A percentile compares a stretch with the other conserved stretches of the same genome.
These are phyloP conservation scores for Chalara sp. DNA, from an alignment of 2,329 filamentous ascomycete species.

Conservation along the genomic window DNA sequence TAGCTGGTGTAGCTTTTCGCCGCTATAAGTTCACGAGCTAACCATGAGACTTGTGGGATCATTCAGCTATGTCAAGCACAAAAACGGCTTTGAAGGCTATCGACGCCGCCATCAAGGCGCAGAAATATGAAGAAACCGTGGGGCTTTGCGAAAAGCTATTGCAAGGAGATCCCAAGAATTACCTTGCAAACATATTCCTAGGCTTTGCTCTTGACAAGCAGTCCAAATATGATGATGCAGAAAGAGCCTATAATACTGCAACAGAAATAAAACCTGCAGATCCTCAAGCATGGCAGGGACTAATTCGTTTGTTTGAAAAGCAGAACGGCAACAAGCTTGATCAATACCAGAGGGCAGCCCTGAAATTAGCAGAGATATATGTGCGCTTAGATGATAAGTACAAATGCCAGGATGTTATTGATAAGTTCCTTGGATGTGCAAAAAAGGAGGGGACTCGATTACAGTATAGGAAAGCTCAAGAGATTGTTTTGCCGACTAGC, in stretches of 20 bases:
- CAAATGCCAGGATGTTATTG: conserved; percentile 61
- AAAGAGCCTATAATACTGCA: conserved; percentile 68
- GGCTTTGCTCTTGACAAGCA: conserved; percentile 80
- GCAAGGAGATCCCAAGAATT: conserved; percentile 67
- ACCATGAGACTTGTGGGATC: conserved; percentile 6
- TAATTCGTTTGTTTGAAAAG: conserved; percentile 79
- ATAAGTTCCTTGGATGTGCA: conserved; percentile 73
- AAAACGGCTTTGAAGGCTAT: conserved; percentile 80
- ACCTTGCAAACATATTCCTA: conserved; percentile 75
- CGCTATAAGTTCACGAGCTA: conserved; percentile 1
- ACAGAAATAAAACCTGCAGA: conserved; percentile 66
- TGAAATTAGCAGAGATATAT: conserved; percentile 70
- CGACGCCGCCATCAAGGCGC: conserved; percentile 67
- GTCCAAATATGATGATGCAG: conserved; percentile 63
- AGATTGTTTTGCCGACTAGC: conserved; percentile 71
- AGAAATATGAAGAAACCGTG: conserved; percentile 72
- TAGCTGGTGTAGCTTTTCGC: too few relatives aligned
- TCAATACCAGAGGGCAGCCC: conserved; percentile 66
- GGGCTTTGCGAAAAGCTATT: conserved; percentile 63
- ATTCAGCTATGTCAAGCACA: conserved; percentile 24
- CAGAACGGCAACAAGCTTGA: conserved; percentile 63
- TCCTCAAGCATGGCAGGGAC: conserved; percentile 82
- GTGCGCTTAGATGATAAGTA: conserved; percentile 57
- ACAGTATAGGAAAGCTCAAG: conserved; percentile 71
- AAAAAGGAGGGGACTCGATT: conserved; percentile 63